A percentile compares a stretch with the other conserved stretches of the same genome.
Evolutionary conservation across 805 yeast genomes (phyloP).

Genomic region (Nakazawaea sp.): DNA sequence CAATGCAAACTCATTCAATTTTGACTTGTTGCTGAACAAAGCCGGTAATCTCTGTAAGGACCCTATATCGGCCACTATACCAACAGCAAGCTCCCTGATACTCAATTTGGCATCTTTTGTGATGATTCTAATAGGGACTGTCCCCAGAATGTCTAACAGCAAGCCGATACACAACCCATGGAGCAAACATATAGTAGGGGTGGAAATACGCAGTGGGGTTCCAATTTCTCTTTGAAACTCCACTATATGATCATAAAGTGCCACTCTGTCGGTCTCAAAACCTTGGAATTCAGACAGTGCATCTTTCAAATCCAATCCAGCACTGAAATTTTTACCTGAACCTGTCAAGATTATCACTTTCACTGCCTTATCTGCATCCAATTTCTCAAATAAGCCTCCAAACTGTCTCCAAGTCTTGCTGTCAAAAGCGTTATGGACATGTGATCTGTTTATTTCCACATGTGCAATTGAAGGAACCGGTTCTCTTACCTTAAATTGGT

Average conservation of each 20-base stretch:
- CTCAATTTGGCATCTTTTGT: conserved; percentile 45
- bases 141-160: conserved; percentile 59
- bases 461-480: conserved; percentile 43
- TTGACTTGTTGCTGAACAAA: conserved; percentile 45
- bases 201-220: conserved; percentile 37
- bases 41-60: conserved; percentile 60
- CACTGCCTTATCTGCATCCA: conserved; percentile 38
- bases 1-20: conserved; percentile 52
- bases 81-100: conserved; percentile 65
- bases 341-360: conserved; percentile 54
- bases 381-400: conserved; percentile 34
- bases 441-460: conserved; percentile 57
- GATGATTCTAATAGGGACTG: conserved; percentile 52
- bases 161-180: conserved; percentile 65
- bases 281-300: conserved; percentile 14
- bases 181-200: conserved; percentile 60
- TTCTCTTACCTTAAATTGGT: conserved; percentile 30
- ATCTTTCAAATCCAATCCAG: conserved; percentile 57
- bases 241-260: conserved; percentile 30
- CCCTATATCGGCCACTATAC: conserved; percentile 77
- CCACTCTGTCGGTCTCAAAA: conserved; percentile 19
- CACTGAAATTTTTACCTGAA: conserved; percentile 46
- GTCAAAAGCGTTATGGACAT: conserved; percentile 50
- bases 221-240: conserved; percentile 55
- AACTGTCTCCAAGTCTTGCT: conserved; percentile 51